These are phyloP conservation scores for Tricholoma sp. DNA, from an alignment of 768 basidiomycete species.

Conservation along the genomic window DNA sequence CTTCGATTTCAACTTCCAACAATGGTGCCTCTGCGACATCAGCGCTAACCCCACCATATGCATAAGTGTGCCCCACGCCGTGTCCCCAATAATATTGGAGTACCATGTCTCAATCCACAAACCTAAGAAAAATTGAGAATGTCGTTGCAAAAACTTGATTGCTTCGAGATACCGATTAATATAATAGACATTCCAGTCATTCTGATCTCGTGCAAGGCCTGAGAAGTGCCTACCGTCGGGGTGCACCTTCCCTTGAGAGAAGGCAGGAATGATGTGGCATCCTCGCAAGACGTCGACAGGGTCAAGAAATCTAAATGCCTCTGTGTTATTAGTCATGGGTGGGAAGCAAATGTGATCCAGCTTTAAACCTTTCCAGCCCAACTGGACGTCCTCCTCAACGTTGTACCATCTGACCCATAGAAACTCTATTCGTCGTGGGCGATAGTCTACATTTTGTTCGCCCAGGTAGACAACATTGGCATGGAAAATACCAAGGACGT, in stretches of 20 bases:
- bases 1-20: no score
- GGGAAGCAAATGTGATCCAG: neutral
- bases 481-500: neutral
- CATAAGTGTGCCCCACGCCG: conserved; percentile 1
- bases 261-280: conserved; percentile 12
- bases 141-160: neutral
- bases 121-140: neutral
- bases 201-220: neutral
- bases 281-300: conserved; percentile 11
- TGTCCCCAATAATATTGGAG: conserved; percentile 1
- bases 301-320: conserved; percentile 15
- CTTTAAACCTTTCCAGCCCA: neutral
- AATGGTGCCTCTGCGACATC: no score
- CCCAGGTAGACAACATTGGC: neutral
- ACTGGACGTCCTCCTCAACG: neutral
- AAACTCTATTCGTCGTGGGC: neutral
- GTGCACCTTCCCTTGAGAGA: neutral
- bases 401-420: neutral
- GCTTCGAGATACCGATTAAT: neutral
- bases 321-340: neutral
- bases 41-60: no score
- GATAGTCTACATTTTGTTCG: neutral
- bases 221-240: neutral
- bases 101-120: conserved; percentile 1
- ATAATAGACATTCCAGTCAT: neutral